phyloP scores from a whole-genome alignment of 2,329 filamentous ascomycete species.

The Colletotrichum abscissum region DNA sequence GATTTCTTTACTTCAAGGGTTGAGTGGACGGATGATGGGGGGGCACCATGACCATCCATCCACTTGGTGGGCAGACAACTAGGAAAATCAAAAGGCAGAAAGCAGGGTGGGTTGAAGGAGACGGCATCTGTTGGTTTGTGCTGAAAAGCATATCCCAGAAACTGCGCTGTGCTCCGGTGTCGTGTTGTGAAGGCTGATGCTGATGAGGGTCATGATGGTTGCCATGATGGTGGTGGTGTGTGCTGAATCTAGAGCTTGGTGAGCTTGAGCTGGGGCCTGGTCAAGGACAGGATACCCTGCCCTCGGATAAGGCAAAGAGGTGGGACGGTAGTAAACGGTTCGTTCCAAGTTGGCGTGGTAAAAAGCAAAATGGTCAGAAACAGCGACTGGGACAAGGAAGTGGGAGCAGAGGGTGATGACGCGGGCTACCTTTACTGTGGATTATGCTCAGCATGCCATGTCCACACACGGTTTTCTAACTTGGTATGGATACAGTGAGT shows the following conservation, averaged over 20 bases:
- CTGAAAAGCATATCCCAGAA: background rate
- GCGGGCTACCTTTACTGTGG: slow-evolving; percentile 1
- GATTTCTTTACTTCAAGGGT: background rate
- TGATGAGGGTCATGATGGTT: slow-evolving; percentile 6
- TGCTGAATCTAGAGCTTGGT: background rate
- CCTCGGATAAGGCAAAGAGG: slow-evolving; percentile 32
- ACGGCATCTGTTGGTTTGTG: slow-evolving; percentile 18
- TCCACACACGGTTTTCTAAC: background rate
- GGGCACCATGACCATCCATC: background rate
- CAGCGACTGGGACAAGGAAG: slow-evolving; percentile 24
- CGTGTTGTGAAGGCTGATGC: background rate
- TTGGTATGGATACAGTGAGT: background rate
- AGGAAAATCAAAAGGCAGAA: background rate
- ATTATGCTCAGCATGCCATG: slow-evolving; percentile 1
- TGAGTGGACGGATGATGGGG: slow-evolving; percentile 1
- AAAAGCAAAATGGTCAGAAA: slow-evolving; percentile 32
- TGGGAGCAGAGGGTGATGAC: slow-evolving; percentile 11
- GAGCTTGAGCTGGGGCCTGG: slow-evolving; percentile 10
- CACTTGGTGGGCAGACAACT: slow-evolving; percentile 8
- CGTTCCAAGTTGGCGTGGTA: slow-evolving; percentile 31
- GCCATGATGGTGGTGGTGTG: slow-evolving; percentile 13
- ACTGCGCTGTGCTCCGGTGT: slow-evolving; percentile 15
- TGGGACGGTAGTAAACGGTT: slow-evolving; percentile 35
- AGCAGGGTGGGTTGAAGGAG: background rate
- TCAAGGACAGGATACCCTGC: slow-evolving; percentile 14